Evolutionary conservation across 495 filamentous ascomycete species (phyloP).

Genomic region (Peziza echinospora): DNA sequence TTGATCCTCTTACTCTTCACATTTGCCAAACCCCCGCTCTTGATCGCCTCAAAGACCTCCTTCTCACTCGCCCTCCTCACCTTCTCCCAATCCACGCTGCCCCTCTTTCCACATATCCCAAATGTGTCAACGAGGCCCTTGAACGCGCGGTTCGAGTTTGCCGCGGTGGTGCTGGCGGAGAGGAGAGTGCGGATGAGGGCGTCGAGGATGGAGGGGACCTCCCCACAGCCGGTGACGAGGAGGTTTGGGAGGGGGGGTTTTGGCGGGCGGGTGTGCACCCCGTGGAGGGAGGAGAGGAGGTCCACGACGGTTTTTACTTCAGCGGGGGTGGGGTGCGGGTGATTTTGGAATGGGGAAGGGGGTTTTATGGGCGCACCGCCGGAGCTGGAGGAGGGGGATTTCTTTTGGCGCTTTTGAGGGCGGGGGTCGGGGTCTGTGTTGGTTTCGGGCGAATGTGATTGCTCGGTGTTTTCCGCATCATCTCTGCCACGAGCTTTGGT

Average conservation of each 20-base stretch:
- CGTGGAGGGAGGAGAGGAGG: slow-evolving; percentile 46
- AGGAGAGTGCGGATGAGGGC: slow-evolving; percentile 64
- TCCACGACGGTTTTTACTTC: slow-evolving; percentile 55
- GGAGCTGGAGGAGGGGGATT: too few relatives aligned
- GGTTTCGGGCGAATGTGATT: too few relatives aligned
- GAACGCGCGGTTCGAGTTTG: slow-evolving; percentile 37
- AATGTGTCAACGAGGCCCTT: slow-evolving; percentile 47
- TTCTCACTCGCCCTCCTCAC: not conserved
- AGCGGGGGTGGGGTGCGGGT: slow-evolving; percentile 40
- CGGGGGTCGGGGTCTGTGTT: too few relatives aligned
- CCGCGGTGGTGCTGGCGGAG: slow-evolving; percentile 50
- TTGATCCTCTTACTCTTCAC: slow-evolving; percentile 64
- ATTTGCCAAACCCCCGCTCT: slow-evolving; percentile 44
- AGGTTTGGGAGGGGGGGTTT: slow-evolving; percentile 55
- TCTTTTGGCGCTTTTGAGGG: too few relatives aligned
- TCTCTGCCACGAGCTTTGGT: too few relatives aligned
- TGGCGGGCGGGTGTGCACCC: slow-evolving; percentile 39
- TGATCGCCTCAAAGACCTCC: slow-evolving; percentile 35
- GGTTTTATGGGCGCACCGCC: too few relatives aligned
- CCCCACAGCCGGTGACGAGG: slow-evolving; percentile 69
- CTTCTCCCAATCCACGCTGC: not conserved
- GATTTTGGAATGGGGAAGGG: slow-evolving; percentile 50
- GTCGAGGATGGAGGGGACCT: slow-evolving; percentile 81
- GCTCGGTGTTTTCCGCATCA: too few relatives aligned
- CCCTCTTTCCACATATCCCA: slow-evolving; percentile 35